Evolutionary conservation across 805 yeast genomes (phyloP), one percentile per base, ranked within the genome.

Genomic region (Lipomyces spencermartinsiae): DNA sequence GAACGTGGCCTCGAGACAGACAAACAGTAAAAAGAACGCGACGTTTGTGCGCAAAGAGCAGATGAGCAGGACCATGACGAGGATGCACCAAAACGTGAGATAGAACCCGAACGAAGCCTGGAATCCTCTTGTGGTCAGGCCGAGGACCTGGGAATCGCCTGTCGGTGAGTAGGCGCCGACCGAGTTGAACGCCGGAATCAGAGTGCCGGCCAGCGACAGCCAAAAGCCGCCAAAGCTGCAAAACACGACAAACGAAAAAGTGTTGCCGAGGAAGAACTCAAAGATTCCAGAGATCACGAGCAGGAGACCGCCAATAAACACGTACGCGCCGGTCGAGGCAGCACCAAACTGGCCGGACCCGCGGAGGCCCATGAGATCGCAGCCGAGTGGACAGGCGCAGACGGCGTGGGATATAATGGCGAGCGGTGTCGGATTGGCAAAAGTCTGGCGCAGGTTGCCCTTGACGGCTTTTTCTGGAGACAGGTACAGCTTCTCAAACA

Each of bases 231-330:
- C 66, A 33, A 69, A 68, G n/a, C 60, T 60, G 55, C 69, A 58
- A 51, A 71, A 71, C 29, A 69, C 70, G 51, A 68, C 71, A 49
- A 71, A 72, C 10, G 74, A 61, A 55, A 69, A 72, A 14, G 74
- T 69, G 65, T 72, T 72, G 22, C 74, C 74, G 53, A 71, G 71
- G 59, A 72, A 39, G 35, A 72, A 67, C 60, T 72, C 74, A 59
- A 71, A 58, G 19, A 71, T 58, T 14, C 73, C 74, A 31, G 67
- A 60, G 22, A 66, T 46, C 53, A 71, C 6, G 37, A 66, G 61
- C 22, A 68, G 59, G n/a, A 70, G 60, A 33, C 72, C 72, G 37
- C 71, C 71, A 53, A 69, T 49, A 33, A 71, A 68, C 46, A 67
- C 19, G 58, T 49, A 68, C 31, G 70, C 70, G 35, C 71, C 72